Percentiles rank a stretch among this genome's conserved stretches.
Conservation (phyloP, 495 filamentous ascomycete species). For the Zalerion maritima region DNA sequence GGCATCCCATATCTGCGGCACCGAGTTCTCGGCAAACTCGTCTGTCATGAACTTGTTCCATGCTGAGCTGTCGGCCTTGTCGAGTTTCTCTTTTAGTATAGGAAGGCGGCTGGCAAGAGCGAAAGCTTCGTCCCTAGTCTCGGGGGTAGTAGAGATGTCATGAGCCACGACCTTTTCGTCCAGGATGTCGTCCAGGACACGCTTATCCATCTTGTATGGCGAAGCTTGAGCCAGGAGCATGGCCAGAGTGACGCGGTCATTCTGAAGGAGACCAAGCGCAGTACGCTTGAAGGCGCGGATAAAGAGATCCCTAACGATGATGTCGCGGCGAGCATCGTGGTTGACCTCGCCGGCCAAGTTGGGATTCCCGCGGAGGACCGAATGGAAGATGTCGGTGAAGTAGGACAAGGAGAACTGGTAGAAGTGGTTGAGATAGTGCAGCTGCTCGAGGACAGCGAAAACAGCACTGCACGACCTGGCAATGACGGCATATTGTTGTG, state of each 20-base stretch:
- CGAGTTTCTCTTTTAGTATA: constrained; percentile 59
- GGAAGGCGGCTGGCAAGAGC: constrained; percentile 49
- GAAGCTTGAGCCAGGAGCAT: constrained; percentile 91
- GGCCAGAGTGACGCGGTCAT: constrained; percentile 86
- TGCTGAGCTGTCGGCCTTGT: constrained; percentile 39
- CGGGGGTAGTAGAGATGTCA: constrained; percentile 57
- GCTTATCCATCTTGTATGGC: constrained; percentile 85
- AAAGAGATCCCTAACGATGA: constrained; percentile 81
- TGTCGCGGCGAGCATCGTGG: constrained; percentile 60
- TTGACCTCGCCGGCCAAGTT: constrained; percentile 56
- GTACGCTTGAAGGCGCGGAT: constrained; percentile 85
- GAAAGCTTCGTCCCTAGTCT: constrained; percentile 56
- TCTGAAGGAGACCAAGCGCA: constrained; percentile 82
- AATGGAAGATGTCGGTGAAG: constrained; percentile 93
- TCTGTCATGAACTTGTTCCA: constrained; percentile 75
- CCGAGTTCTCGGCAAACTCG: constrained; percentile 74
- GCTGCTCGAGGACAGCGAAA: constrained; percentile 89
- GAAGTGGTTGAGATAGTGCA: constrained; percentile 97
- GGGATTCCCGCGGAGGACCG: constrained; percentile 72
- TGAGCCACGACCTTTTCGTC: constrained; percentile 61
- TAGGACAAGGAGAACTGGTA: constrained; percentile 98
- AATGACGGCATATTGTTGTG: constrained; percentile 80
- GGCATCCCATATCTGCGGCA: constrained; percentile 66
- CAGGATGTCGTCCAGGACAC: constrained; percentile 70
- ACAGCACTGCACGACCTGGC: constrained; percentile 90